Conservation (phyloP, 2,329 filamentous ascomycete species). For the Onygena corvina region DNA sequence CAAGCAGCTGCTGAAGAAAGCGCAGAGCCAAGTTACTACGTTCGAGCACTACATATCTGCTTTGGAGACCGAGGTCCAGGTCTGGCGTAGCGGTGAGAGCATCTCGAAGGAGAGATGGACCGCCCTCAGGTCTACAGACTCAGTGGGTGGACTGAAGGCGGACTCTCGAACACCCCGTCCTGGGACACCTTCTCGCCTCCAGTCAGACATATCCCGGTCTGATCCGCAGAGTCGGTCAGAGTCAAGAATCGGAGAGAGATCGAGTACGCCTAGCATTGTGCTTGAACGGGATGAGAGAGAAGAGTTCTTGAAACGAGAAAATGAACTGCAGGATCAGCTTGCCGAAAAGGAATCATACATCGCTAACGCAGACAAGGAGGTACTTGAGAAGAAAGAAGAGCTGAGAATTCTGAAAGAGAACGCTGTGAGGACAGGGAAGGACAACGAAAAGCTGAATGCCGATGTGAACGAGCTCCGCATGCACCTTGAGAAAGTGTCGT, state of each 20-base stretch:
- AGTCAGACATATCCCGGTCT: slow-evolving; percentile 37
- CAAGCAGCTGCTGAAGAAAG: slow-evolving; percentile 84
- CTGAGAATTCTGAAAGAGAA: slow-evolving; percentile 74
- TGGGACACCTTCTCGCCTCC: slow-evolving; percentile 31
- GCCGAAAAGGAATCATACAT: slow-evolving; percentile 82
- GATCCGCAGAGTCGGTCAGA: slow-evolving; percentile 52
- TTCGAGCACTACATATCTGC: slow-evolving; percentile 78
- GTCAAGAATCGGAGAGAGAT: slow-evolving; percentile 61
- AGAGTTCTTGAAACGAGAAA: slow-evolving; percentile 87
- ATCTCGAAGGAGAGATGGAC: slow-evolving; percentile 89
- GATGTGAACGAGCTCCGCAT: slow-evolving; percentile 91
- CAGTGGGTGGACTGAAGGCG: slow-evolving; percentile 36
- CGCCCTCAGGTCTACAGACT: slow-evolving; percentile 48
- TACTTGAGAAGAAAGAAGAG: slow-evolving; percentile 78
- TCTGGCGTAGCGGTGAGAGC: slow-evolving; percentile 76
- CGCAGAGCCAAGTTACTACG: slow-evolving; percentile 74
- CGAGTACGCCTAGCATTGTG: slow-evolving; percentile 73
- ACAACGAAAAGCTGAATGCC: slow-evolving; percentile 74
- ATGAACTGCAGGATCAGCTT: slow-evolving; percentile 92
- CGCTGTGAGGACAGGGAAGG: slow-evolving; percentile 67
- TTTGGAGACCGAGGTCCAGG: slow-evolving; percentile 70
- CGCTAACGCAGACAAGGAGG: slow-evolving; percentile 62
- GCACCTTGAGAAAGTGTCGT: slow-evolving; percentile 89
- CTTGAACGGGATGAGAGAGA: slow-evolving; percentile 95
- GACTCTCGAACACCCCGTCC: slow-evolving; percentile 36